Base-by-base conservation (phyloP, 2,329 filamentous ascomycete genomes). In the Neonectria coccinea region DNA sequence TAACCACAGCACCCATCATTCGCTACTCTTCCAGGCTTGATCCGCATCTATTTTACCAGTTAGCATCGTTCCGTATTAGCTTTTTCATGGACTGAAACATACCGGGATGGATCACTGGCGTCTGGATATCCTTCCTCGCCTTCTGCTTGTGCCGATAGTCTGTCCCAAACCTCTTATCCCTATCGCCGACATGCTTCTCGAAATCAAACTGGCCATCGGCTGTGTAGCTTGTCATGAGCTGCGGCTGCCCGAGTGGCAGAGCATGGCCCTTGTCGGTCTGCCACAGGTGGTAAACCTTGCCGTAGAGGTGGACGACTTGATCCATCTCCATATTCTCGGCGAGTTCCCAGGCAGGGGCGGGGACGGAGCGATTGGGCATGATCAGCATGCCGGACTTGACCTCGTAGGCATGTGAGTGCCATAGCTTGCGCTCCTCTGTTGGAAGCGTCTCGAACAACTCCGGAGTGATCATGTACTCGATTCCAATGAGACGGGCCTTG, bases 211-310 rank as follows among this genome's bases (percentile, higher is more conserved):
- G 85, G 0, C 80, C 81, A n/a, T 81, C 78, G 1, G 74, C 78
- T 3, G 83, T 85, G 64, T 82, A 84, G 71, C 84, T 86, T 11
- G 81, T 85, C 85, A 87, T 87, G 7, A 88, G 76, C 71, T 83
- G 80, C 9, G 86, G 85, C 67, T 82, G 79, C 0, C 85, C 86
- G 3, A 88, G 69, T 0, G 85, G 85, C 31, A 88, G 65, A 64
- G 75, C 74, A 73, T 95, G 88, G 0, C 92, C 92, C 6, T 86
- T 82, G 79, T 97, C 93, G 16, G 91, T 88, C 84, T 97, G 92
- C 93, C 94, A 97, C 45, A 96, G 83, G 76, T 97, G 93, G 77
- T 91, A 96, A 1, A 91, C 88, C 76, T 97, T 97, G 10, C 93
- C 93, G 74, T 97, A 97, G 3, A 96, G 76, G 1, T 86, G 83